Conservation (phyloP, 768 basidiomycete genomes). For the Gloeostereum incarnatum region DNA sequence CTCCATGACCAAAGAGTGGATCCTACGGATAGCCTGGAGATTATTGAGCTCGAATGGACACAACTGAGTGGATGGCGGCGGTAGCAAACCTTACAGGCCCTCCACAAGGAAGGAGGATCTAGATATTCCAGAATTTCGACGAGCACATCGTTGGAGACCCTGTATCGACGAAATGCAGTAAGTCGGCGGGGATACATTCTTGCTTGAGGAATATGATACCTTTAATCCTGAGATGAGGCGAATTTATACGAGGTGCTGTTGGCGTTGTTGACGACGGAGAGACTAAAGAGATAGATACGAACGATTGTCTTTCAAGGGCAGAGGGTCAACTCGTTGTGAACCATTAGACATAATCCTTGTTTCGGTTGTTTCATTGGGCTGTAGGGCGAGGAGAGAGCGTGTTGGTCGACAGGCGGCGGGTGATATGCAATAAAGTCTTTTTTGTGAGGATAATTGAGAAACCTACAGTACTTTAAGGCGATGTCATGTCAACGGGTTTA, state of each 20-base stretch:
- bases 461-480: slow-evolving; percentile 28
- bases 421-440: slow-evolving; percentile 38
- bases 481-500: slow-evolving; percentile 50
- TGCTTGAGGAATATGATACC: slow-evolving; percentile 16
- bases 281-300: slow-evolving; percentile 32
- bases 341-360: slow-evolving; percentile 29
- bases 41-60: not conserved
- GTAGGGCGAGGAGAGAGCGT: slow-evolving; percentile 24
- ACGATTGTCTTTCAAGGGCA: slow-evolving; percentile 33
- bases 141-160: slow-evolving; percentile 42
- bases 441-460: slow-evolving; percentile 32
- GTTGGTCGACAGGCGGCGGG: slow-evolving; percentile 40
- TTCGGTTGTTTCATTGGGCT: slow-evolving; percentile 28
- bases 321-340: slow-evolving; percentile 26
- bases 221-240: slow-evolving; percentile 15
- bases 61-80: not conserved
- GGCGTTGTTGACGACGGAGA: slow-evolving; percentile 13
- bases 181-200: slow-evolving; percentile 38
- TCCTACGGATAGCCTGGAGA: slow-evolving; percentile 34
- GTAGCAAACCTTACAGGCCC: slow-evolving; percentile 30
- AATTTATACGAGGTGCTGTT: slow-evolving; percentile 36
- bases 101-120: slow-evolving; percentile 37
- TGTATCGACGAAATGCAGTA: slow-evolving; percentile 33
- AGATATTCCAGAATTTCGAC: slow-evolving; percentile 38
- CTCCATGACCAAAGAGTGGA: slow-evolving; percentile 34